A percentile compares a stretch with the other conserved stretches of the same genome.
phyloP scores from a whole-genome alignment of 208 protist species.

The Ichthyophonus hoferi region DNA sequence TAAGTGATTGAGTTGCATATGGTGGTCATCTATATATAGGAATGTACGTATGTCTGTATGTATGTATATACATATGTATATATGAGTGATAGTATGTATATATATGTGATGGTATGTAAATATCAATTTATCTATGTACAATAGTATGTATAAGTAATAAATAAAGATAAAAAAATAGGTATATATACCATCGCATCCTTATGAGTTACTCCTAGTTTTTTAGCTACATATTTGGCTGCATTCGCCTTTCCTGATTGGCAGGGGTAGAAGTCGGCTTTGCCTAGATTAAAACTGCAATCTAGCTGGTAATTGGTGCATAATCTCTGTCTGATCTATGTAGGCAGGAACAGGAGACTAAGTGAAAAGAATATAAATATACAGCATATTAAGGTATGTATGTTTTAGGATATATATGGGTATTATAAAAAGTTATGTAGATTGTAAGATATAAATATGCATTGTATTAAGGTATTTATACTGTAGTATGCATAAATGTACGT shows the following conservation, averaged over 20 bases:
- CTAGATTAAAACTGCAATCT: neutral
- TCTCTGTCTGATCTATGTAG: no score
- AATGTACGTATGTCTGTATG: neutral
- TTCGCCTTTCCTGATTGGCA: neutral
- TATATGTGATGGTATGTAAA: neutral
- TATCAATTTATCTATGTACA: no score
- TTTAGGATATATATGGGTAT: neutral
- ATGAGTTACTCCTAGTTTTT: neutral
- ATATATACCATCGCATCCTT: neutral
- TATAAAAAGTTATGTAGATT: no score
- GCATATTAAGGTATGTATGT: neutral
- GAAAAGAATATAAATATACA: neutral
- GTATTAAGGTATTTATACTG: neutral
- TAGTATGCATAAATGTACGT: neutral
- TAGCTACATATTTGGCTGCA: neutral
- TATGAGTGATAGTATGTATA: neutral
- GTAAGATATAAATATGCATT: neutral
- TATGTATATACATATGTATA: neutral
- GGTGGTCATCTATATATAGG: no score
- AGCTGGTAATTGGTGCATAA: neutral
- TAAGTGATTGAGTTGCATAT: no score
- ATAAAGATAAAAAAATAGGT: no score
- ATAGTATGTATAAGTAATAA: no score
- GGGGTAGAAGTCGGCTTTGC: neutral
- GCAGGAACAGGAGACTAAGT: no score